Conservation (phyloP, 2,329 filamentous ascomycete species). For the Bipolaris gigantea region DNA sequence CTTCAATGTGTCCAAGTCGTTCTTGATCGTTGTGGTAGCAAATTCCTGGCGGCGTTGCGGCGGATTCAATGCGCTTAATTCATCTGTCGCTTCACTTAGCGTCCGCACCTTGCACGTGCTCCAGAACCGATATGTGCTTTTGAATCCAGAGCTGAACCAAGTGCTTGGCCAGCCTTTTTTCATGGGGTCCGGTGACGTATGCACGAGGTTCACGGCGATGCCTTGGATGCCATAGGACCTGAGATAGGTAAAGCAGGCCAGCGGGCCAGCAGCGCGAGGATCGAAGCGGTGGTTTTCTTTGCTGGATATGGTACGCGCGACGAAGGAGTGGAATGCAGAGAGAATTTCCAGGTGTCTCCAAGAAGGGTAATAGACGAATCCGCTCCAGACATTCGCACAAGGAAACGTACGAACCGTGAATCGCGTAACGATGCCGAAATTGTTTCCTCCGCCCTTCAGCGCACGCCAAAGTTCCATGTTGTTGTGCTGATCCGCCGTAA, state of each 20-base stretch:
- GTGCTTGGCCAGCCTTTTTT: constrained; percentile 34
- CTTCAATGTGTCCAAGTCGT: constrained; percentile 36
- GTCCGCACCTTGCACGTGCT: constrained; percentile 39
- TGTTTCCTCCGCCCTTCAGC: constrained; percentile 43
- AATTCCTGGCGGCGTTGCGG: constrained; percentile 32
- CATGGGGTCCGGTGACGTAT: constrained; percentile 40
- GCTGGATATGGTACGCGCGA: constrained; percentile 6
- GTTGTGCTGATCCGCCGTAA: constrained; percentile 29
- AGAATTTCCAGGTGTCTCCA: constrained; percentile 17
- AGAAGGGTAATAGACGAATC: constrained; percentile 25
- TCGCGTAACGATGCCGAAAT: constrained; percentile 44
- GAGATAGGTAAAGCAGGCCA: constrained; percentile 60
- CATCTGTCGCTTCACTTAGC: constrained; percentile 39
- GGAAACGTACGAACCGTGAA: constrained; percentile 26
- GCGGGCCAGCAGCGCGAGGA: constrained; percentile 51
- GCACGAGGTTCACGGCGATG: constrained; percentile 48
- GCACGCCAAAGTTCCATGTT: constrained; percentile 37
- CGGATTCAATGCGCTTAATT: constrained; percentile 29
- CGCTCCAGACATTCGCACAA: constrained; percentile 39
- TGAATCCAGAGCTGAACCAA: constrained; percentile 39
- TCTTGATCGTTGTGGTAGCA: constrained; percentile 44
- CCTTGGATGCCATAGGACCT: constrained; percentile 60
- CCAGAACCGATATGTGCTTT: constrained; percentile 39
- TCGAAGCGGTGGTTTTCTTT: constrained; percentile 20
- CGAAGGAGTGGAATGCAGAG: constrained; percentile 10